A percentile compares a stretch with the other conserved stretches of the same genome.
phyloP scores from a whole-genome alignment of 176 grass and related monocot species.

The Aegilops sharonensis region DNA sequence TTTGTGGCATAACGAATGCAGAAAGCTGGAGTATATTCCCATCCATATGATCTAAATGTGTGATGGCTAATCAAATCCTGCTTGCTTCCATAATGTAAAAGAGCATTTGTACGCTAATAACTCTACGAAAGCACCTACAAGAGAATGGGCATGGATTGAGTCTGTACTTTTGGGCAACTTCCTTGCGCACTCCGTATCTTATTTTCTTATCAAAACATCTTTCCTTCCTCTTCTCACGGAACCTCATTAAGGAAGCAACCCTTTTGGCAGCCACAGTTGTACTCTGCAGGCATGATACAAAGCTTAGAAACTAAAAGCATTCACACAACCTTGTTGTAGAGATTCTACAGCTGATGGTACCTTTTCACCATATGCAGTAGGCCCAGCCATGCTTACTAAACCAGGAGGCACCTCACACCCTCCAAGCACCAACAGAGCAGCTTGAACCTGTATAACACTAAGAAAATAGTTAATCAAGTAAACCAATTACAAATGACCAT shows the following conservation, averaged over 20 bases:
- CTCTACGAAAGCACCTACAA: background rate
- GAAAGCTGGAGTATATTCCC: background rate
- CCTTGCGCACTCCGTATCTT: constrained; percentile 73
- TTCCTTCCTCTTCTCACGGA: constrained; percentile 85
- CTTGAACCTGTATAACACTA: constrained; percentile 59
- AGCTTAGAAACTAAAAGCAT: constrained; percentile 9
- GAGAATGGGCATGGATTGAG: constrained; percentile 8
- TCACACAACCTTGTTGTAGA: background rate
- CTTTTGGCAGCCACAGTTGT: constrained; percentile 58
- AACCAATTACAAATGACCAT: background rate
- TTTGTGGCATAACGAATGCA: background rate
- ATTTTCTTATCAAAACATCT: constrained; percentile 78
- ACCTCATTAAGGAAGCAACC: constrained; percentile 70
- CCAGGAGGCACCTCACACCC: constrained; percentile 61
- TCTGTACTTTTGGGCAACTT: constrained; percentile 74
- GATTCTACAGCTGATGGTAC: constrained; percentile 29
- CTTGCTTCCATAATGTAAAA: background rate
- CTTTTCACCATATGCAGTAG: constrained; percentile 45
- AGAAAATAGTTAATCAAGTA: constrained; percentile 6
- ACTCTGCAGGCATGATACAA: constrained; percentile 31
- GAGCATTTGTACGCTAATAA: background rate
- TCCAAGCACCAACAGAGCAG: constrained; percentile 68
- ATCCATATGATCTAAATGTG: background rate
- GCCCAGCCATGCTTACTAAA: constrained; percentile 44
- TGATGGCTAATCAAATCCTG: background rate